Conservation (phyloP, 371 early-diverging fungal species). For the Coemansia sp. region DNA sequence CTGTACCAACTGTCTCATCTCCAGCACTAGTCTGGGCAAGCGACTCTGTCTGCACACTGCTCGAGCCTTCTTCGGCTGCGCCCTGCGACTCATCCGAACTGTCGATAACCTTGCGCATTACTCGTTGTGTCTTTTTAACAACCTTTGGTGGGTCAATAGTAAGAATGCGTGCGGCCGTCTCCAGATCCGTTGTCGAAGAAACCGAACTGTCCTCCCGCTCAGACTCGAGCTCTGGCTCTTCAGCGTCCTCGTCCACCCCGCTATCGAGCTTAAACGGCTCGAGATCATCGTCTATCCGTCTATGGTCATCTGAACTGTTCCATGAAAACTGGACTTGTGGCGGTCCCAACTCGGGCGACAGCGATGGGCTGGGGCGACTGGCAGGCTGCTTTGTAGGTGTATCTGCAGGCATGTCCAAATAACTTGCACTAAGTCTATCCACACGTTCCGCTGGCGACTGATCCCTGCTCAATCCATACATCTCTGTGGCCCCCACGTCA, state of each 20-base stretch:
- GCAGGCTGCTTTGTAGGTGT: not conserved
- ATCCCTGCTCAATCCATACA: not conserved
- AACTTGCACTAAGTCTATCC: no score
- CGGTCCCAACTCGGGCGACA: slow-evolving; percentile 10
- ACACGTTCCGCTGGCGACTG: not conserved
- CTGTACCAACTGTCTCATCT: not conserved
- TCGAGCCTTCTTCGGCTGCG: not conserved
- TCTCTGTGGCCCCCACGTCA: not conserved
- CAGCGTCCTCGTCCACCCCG: not conserved
- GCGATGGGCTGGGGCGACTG: not conserved
- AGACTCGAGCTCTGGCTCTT: not conserved
- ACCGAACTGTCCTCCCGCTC: not conserved
- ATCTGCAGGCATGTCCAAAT: not conserved
- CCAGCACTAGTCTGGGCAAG: not conserved
- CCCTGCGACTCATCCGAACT: slow-evolving; percentile 27
- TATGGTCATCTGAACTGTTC: not conserved
- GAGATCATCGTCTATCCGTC: not conserved
- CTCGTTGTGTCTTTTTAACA: not conserved
- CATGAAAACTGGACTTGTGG: not conserved
- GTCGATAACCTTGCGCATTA: slow-evolving; percentile 10
- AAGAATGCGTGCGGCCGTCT: not conserved
- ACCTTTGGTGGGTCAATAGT: not conserved
- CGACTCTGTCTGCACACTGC: not conserved
- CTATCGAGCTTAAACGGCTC: slow-evolving; percentile 8
- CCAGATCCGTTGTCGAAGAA: not conserved